Conservation (phyloP, 495 filamentous ascomycete genomes). For the Talaromyces nanjingensis region DNA sequence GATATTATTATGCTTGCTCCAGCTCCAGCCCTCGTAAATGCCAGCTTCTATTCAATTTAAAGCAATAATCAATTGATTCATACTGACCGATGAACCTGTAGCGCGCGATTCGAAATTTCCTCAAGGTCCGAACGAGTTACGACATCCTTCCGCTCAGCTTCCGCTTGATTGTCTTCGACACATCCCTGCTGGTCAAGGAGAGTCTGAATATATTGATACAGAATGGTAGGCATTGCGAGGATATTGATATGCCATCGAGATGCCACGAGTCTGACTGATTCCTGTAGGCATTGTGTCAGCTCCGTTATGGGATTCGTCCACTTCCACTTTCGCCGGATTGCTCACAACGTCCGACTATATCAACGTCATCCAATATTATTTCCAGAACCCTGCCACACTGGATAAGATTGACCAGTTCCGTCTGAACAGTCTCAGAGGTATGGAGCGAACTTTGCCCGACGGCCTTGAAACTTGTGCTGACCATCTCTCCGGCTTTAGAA, state of each 20-base stretch:
- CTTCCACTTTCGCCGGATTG: constrained; percentile 87
- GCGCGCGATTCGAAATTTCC: constrained; percentile 89
- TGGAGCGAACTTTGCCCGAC: not conserved
- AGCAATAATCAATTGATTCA: constrained; percentile 12
- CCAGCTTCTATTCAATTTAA: not conserved
- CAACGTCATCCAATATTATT: constrained; percentile 99
- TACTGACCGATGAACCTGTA: constrained; percentile 26
- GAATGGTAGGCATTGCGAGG: constrained; percentile 60
- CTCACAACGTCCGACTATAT: constrained; percentile 95
- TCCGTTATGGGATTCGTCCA: constrained; percentile 93
- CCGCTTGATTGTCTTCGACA: constrained; percentile 93
- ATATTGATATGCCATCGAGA: not conserved
- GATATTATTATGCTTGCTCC: not conserved
- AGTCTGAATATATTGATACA: constrained; percentile 94
- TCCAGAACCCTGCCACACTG: constrained; percentile 90
- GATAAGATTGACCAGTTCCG: constrained; percentile 90
- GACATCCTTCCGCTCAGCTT: constrained; percentile 98
- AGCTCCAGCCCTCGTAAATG: not conserved
- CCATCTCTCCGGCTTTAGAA: constrained; percentile 43
- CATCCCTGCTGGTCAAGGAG: constrained; percentile 90
- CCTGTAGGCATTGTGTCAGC: constrained; percentile 89
- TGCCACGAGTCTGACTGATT: constrained; percentile 1
- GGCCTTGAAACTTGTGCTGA: not conserved
- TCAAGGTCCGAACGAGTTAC: constrained; percentile 94
- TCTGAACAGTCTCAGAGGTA: constrained; percentile 85